phyloP scores from a whole-genome alignment of 345 rosid genomes.

The Lumnitzera littorea region DNA sequence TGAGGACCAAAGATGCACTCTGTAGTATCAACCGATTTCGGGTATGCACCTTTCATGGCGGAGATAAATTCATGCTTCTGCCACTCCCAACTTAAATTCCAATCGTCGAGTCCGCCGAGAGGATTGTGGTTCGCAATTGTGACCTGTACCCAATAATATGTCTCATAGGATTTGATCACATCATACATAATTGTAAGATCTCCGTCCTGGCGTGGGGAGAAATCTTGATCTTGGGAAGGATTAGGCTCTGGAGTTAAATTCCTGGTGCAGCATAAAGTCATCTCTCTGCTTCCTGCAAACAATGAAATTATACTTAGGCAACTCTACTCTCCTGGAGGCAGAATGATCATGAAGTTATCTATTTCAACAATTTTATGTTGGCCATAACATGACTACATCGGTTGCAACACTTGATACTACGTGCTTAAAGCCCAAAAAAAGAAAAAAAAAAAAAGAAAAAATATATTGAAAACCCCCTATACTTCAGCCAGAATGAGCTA shows the following conservation, averaged over 20 bases:
- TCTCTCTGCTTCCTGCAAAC: constrained; percentile 4
- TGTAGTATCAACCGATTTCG: constrained; percentile 17
- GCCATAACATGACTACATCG: too few species aligned
- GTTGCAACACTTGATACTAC: too few species aligned
- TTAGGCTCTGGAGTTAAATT: constrained; percentile 10
- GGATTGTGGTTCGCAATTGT: constrained; percentile 38
- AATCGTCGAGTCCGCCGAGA: constrained; percentile 44
- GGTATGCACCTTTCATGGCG: constrained; percentile 43
- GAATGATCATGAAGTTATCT: background rate
- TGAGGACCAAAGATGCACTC: constrained; percentile 41
- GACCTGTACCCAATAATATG: constrained; percentile 35
- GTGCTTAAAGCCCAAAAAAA: too few species aligned
- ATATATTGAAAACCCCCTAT: too few species aligned
- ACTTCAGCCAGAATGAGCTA: too few species aligned
- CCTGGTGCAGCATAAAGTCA: constrained; percentile 34
- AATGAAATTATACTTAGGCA: constrained; percentile 4
- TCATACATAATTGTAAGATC: constrained; percentile 44
- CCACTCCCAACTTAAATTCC: constrained; percentile 71
- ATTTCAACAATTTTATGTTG: too few species aligned
- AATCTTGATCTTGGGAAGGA: constrained; percentile 2
- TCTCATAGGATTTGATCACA: constrained; percentile 16
- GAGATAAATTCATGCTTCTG: constrained; percentile 39
- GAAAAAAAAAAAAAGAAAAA: too few species aligned
- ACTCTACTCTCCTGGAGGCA: background rate
- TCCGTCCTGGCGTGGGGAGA: constrained; percentile 29